Base-by-base conservation (phyloP, 352 stramenopile genomes). In the Pythium sp. region DNA sequence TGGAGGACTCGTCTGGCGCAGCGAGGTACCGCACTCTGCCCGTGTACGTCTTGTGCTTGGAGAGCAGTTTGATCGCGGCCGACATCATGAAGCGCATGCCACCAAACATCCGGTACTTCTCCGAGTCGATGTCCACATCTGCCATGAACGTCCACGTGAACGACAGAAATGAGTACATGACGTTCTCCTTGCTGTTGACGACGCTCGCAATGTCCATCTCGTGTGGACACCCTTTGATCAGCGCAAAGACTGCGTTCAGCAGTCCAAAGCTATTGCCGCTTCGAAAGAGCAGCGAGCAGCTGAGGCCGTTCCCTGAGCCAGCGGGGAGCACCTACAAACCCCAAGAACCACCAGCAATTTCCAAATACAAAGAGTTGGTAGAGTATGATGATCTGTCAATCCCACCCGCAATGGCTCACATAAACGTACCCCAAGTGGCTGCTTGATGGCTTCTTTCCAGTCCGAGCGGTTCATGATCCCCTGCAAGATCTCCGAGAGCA, bases 161-260 rank as follows among this genome's bases (percentile, higher is more conserved):
- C 43, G 43, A 51, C 43, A 51, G 43, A 14, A 51, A 51, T 14
- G 43, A 51, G 43, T 51, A 51, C 43, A 51, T 51, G n/a, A 20
- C n/a, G 43, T 51, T 15, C 22, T 78, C 67, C 43, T 51, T n/a
- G 43, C 43, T 51, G 9, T 51, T 51, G 43, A n/a, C 43, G 43
- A 51, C 43, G n/a, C 79, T 77, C 22, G 80, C 78, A 60, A 92
- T 80, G 36, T 94, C 84, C 32, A 94, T 67, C 14, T 87, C 72
- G 34, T 88, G 81, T 0, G 80, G 67, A 3, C 72, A 6, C 30
- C 86, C 84, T 59, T 92, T 92, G 11, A 75, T 82, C n/a, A 94
- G 73, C 43, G 84, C 72, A 58, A 76, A 89, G 1, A 78, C 84
- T 7, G 80, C 78, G 58, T 85, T 87, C 28, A 75, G 43, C 12